These are phyloP conservation scores for Rubus idaeus DNA, from an alignment of 306 rosid genomes.

Conservation along the genomic window DNA sequence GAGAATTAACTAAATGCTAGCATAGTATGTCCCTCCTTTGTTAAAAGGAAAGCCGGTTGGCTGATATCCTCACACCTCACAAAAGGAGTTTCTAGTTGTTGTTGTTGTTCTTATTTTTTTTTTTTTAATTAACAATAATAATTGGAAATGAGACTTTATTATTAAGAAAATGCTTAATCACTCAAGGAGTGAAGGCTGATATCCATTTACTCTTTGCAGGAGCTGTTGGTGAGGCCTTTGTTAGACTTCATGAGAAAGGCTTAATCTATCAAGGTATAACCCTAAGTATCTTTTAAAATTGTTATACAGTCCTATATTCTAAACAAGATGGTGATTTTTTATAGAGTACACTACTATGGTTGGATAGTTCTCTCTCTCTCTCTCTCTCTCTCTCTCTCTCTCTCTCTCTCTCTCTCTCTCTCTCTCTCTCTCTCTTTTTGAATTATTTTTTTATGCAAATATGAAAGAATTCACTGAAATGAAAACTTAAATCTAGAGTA, in stretches of 20 bases:
- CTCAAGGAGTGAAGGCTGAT: not conserved
- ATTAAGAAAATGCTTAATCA: not conserved
- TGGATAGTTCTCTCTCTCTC: not conserved
- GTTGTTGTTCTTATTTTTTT: not conserved
- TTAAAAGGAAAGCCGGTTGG: not conserved
- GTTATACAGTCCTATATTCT: not conserved
- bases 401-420: no score
- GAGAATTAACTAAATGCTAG: not conserved
- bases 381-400: no score
- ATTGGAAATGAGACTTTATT: not conserved
- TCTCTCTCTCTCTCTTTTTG: no score
- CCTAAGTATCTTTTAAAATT: conserved; percentile 13
- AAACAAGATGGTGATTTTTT: not conserved
- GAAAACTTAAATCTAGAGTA: not conserved
- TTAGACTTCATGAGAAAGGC: conserved; percentile 92
- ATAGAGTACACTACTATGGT: not conserved
- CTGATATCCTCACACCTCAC: not conserved
- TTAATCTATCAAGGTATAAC: conserved; percentile 87
- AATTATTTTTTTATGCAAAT: no score
- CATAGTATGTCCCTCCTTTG: not conserved
- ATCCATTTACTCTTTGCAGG: conserved; percentile 54
- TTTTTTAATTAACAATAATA: not conserved
- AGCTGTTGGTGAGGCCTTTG: conserved; percentile 94
- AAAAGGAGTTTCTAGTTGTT: not conserved
- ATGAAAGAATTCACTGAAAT: no score